Conservation (phyloP, 768 basidiomycete genomes). For the Suillus cothurnatus region DNA sequence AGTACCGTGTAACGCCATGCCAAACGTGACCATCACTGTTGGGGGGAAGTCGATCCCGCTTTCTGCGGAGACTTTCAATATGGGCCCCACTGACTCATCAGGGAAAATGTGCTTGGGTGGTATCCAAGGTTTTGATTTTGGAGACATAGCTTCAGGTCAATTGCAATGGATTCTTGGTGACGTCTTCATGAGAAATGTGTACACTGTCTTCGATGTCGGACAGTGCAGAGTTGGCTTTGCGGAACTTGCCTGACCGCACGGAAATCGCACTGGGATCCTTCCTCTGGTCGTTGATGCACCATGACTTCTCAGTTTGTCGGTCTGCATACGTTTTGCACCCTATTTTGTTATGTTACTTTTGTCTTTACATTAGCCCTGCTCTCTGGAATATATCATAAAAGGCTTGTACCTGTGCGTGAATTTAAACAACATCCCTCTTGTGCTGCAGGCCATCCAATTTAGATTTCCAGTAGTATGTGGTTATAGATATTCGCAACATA, state of each 20-base stretch:
- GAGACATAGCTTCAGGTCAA: slow-evolving; percentile 18
- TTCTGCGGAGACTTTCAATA: slow-evolving; percentile 34
- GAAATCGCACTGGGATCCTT: too few relatives aligned
- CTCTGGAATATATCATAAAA: too few relatives aligned
- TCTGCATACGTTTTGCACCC: too few relatives aligned
- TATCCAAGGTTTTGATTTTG: slow-evolving; percentile 18
- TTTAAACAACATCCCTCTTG: too few relatives aligned
- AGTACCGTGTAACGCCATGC: slow-evolving; percentile 29
- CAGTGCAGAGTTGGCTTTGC: slow-evolving; percentile 43
- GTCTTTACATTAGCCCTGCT: too few relatives aligned
- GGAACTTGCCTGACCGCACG: slow-evolving; percentile 8
- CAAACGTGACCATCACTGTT: slow-evolving; percentile 36
- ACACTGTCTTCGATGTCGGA: slow-evolving; percentile 45
- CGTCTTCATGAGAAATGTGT: slow-evolving; percentile 48
- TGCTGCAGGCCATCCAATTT: too few relatives aligned
- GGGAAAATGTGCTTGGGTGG: slow-evolving; percentile 20
- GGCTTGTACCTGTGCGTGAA: too few relatives aligned
- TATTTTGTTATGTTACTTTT: too few relatives aligned
- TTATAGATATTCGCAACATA: too few relatives aligned
- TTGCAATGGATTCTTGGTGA: slow-evolving; percentile 37
- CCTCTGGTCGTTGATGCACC: too few relatives aligned
- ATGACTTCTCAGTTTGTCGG: too few relatives aligned
- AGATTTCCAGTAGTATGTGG: too few relatives aligned
- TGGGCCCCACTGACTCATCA: slow-evolving; percentile 30
- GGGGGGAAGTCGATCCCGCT: slow-evolving; percentile 35